Percentiles rank a stretch among this genome's conserved stretches.
Conservation (phyloP, 345 rosid genomes). For the Sonneratia caseolaris region DNA sequence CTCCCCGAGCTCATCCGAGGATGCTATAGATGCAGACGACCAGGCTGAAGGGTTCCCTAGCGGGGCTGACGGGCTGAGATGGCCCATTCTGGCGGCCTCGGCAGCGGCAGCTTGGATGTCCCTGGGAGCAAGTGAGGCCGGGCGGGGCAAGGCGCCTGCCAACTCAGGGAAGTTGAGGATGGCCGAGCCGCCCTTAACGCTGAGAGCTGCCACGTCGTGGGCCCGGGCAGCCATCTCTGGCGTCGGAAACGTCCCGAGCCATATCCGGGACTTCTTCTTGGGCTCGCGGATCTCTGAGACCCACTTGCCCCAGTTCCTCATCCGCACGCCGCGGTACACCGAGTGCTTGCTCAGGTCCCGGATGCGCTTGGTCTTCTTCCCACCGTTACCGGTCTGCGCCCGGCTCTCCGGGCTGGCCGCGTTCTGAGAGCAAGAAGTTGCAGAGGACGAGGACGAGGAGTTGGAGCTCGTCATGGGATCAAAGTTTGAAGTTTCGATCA, state of each 20-base stretch:
- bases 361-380: conserved; percentile 24
- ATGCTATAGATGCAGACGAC: background rate
- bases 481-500: background rate
- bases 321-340: conserved; percentile 75
- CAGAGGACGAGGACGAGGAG: background rate
- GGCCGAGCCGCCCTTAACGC: conserved; percentile 74
- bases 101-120: conserved; percentile 88
- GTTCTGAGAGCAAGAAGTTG: background rate
- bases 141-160: conserved; percentile 56
- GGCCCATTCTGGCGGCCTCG: conserved; percentile 71
- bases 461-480: conserved; percentile 10
- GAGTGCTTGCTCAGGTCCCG: conserved; percentile 64
- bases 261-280: conserved; percentile 81
- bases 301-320: conserved; percentile 98
- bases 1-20: conserved; percentile 54
- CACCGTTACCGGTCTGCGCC: conserved; percentile 5
- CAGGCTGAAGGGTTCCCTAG: background rate
- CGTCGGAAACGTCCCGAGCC: conserved; percentile 87
- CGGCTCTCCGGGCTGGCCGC: conserved; percentile 10
- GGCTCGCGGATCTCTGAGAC: conserved; percentile 96
- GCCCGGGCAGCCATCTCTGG: conserved; percentile 99
- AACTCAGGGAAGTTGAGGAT: conserved; percentile 86
- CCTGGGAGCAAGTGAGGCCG: conserved; percentile 61
- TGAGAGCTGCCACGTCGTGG: conserved; percentile 83
- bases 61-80: background rate